These are phyloP conservation scores for Marasmius fiardii DNA, from an alignment of 1,284 basidiomycete genomes.

Conservation along the genomic window DNA sequence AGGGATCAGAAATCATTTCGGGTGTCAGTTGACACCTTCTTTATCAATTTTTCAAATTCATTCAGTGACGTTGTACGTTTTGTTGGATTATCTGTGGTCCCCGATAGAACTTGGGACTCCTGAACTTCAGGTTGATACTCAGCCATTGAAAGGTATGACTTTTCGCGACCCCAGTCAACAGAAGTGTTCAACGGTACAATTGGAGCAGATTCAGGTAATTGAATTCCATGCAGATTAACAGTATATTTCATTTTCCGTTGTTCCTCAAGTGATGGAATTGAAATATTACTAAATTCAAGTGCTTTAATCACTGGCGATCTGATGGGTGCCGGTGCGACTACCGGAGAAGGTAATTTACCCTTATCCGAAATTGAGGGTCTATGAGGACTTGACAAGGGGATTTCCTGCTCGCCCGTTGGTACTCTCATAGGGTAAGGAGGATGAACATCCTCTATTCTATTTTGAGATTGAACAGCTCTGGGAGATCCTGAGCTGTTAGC, in stretches of 20 bases:
- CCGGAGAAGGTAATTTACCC: not conserved
- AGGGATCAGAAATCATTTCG: not conserved
- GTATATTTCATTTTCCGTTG: not conserved
- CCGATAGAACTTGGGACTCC: too few relatives aligned
- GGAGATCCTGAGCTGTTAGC: not conserved
- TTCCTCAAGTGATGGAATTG: not conserved
- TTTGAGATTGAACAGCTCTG: not conserved
- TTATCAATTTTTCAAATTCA: not conserved
- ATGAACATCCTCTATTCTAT: not conserved
- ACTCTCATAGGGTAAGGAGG: not conserved
- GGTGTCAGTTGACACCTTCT: not conserved
- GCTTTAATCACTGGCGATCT: not conserved
- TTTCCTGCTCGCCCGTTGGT: not conserved
- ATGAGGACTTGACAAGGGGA: not conserved
- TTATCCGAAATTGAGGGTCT: not conserved
- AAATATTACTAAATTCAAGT: not conserved
- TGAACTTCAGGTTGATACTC: too few relatives aligned
- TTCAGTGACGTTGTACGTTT: not conserved
- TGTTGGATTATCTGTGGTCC: not conserved
- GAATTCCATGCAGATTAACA: not conserved
- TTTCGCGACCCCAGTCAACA: too few relatives aligned
- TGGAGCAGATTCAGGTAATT: not conserved
- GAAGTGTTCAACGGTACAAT: not conserved
- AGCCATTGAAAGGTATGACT: too few relatives aligned
- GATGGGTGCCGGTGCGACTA: not conserved